Conservation (phyloP, 225 moss, liverwort and hornwort genomes). For the Sphagnum tenellum region DNA sequence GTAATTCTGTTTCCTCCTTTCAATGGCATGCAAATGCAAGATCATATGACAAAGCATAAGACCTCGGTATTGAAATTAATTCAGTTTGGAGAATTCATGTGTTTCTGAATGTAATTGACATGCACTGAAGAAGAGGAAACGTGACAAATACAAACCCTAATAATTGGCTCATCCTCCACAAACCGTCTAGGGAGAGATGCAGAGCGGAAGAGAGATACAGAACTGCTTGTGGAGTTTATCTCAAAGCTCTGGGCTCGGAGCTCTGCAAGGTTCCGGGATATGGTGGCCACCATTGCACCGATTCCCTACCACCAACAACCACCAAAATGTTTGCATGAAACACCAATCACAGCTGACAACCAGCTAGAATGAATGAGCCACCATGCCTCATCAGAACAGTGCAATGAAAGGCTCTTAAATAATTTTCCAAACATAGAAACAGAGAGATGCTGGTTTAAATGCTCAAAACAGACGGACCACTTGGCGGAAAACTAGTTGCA, state of each 20-base stretch:
- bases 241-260: slow-evolving; percentile 30
- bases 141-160: slow-evolving; percentile 25
- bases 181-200: slow-evolving; percentile 46
- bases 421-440: no score
- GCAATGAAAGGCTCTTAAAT: no score
- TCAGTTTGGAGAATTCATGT: no score
- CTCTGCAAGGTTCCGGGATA: slow-evolving; percentile 57
- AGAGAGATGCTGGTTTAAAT: no score
- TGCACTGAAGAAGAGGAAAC: neutral
- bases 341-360: no score
- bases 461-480: slow-evolving; percentile 40
- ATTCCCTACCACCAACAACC: slow-evolving; percentile 28
- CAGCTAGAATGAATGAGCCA: no score
- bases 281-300: slow-evolving; percentile 60
- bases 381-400: no score
- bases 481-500: slow-evolving; percentile 82
- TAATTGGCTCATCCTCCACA: slow-evolving; percentile 46
- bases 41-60: neutral
- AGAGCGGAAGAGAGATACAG: slow-evolving; percentile 41
- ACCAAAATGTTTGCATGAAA: no score
- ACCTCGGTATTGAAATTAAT: no score
- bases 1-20: no score
- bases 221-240: slow-evolving; percentile 37
- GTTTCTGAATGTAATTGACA: no score
- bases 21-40: neutral